These are phyloP conservation scores for Linum trigynum DNA, from an alignment of 345 rosid species.

Conservation along the genomic window DNA sequence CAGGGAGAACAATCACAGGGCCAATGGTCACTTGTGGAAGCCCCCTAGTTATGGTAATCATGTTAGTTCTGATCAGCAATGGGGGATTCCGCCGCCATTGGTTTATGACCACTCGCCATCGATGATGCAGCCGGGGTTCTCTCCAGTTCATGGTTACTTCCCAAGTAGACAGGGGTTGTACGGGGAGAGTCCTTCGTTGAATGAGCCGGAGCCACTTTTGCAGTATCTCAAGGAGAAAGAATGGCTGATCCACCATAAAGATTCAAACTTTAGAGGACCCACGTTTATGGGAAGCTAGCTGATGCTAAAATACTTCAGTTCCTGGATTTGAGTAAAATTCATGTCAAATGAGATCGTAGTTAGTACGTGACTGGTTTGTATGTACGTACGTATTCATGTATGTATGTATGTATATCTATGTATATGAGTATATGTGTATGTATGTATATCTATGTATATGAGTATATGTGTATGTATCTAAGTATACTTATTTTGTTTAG, in stretches of 20 bases:
- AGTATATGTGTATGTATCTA: too few relatives aligned
- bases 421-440: too few relatives aligned
- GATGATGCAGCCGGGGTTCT: slow-evolving; percentile 19
- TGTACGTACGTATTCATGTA: too few relatives aligned
- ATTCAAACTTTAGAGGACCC: slow-evolving; percentile 46
- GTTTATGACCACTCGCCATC: slow-evolving; percentile 32
- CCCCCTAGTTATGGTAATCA: slow-evolving; percentile 19
- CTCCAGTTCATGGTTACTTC: slow-evolving; percentile 22
- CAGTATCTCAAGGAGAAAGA: slow-evolving; percentile 73
- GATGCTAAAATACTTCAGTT: neutral
- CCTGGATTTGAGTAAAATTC: neutral
- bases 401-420: too few relatives aligned
- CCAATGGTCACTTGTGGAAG: slow-evolving; percentile 21
- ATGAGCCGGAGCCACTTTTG: slow-evolving; percentile 60
- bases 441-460: too few relatives aligned
- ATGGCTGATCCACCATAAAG: slow-evolving; percentile 45
- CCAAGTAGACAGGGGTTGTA: slow-evolving; percentile 24
- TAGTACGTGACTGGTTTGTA: too few relatives aligned
- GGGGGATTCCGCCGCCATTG: too few relatives aligned
- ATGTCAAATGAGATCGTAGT: too few relatives aligned
- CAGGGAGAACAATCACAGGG: slow-evolving; percentile 52
- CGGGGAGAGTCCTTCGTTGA: slow-evolving; percentile 30
- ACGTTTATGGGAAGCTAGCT: slow-evolving; percentile 44
- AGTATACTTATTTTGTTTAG: too few relatives aligned
- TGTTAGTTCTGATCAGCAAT: slow-evolving; percentile 19